Base-by-base conservation (phyloP, 306 rosid genomes). In the Luffa aegyptiaca region DNA sequence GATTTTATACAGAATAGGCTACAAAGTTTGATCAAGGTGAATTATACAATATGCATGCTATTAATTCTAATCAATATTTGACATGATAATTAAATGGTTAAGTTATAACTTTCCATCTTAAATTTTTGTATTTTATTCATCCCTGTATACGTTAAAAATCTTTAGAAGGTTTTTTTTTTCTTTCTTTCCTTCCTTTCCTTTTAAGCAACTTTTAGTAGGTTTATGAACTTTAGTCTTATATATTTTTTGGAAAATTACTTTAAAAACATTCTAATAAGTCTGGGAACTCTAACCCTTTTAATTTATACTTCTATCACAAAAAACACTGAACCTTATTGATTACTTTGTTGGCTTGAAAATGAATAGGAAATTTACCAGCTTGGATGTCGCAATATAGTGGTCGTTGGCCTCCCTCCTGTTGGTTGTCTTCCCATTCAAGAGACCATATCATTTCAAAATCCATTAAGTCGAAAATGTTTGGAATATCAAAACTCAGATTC, bases 391-490 rank as follows among this genome's bases (percentile, higher is more conserved):
- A 71, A 31, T 46, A 45, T 71, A 21, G 20, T 71, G 41, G 76
- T 71, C 0, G 76, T 21, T 71, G 76, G 57, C 1, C 76, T 71
- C 53, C 76, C 76, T 45, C 76, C 76, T 4, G 4, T 71, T 12
- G 76, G 76, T 26, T 71, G 97, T 85, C 73, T 92, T n/a, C 96
- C 97, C 21, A 16, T 87, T 81, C 97, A 93, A 84, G 82, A 90
- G 44, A 86, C 90, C n/a, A 18, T 57, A 58, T 83, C 84, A 36
- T 68, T 16, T 21, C 33, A 14, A 26, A 6, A 2, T 36, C 71
- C 58, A 6, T 52, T 63, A 11, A 79, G 76, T n/a, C 81, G 88
- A 35, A 80, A 37, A 83, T 90, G 97, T 44, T 45, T 86, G 20
- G 84, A 85, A 57, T 52, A 85, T n/a, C 88, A 92, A 82, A 92